These are phyloP conservation scores for Arabidopsis hybrid DNA, from an alignment of 441 rosid genomes.

Conservation along the genomic window DNA sequence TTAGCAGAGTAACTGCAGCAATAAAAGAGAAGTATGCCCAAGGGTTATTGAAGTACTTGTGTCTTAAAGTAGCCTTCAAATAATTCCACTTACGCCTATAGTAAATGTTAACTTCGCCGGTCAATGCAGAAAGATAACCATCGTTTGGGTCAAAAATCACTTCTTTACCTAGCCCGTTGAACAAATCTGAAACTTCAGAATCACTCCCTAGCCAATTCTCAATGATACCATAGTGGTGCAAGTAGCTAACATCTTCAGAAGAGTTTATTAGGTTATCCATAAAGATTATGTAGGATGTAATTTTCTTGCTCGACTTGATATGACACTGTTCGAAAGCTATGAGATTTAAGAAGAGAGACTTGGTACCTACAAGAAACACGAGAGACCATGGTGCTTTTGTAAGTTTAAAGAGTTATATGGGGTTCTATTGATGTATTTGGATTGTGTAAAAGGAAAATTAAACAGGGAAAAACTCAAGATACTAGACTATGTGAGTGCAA, in stretches of 20 bases:
- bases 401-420: neutral
- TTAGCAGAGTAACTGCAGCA: slow-evolving; percentile 68
- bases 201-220: slow-evolving; percentile 90
- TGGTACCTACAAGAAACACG: slow-evolving; percentile 45
- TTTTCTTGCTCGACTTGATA: slow-evolving; percentile 66
- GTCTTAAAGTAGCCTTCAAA: slow-evolving; percentile 71
- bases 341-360: slow-evolving; percentile 83
- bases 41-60: slow-evolving; percentile 79
- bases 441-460: neutral
- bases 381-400: neutral
- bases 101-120: slow-evolving; percentile 63
- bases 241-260: slow-evolving; percentile 69
- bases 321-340: slow-evolving; percentile 87
- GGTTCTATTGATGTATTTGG: neutral
- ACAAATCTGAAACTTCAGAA: slow-evolving; percentile 76
- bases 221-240: slow-evolving; percentile 72
- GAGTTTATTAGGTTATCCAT: slow-evolving; percentile 88
- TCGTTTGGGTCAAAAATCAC: slow-evolving; percentile 76
- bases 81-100: slow-evolving; percentile 77
- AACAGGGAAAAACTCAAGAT: no score
- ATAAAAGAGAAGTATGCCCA: slow-evolving; percentile 79
- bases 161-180: slow-evolving; percentile 80
- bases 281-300: slow-evolving; percentile 78
- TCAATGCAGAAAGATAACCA: slow-evolving; percentile 67
- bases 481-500: neutral